Base-by-base conservation (phyloP, 176 grass and related monocot genomes). In the Carex kokanica region DNA sequence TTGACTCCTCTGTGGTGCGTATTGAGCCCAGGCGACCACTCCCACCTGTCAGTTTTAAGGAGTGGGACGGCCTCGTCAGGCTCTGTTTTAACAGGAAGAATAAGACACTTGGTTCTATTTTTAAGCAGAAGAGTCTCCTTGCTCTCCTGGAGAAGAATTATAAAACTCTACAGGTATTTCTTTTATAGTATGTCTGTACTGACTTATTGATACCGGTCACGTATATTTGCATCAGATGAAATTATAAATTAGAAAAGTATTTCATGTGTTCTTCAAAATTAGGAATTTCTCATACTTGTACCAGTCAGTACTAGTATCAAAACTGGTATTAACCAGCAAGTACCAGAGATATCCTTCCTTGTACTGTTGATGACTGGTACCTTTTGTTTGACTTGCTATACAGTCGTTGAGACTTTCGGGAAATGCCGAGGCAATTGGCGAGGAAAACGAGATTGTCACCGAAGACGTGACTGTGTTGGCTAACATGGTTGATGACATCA, bases 111-210 rank as follows among this genome's bases (percentile, higher is more conserved):
- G 93, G 91, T 10, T 68, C 92, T 15, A 78, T 93, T 32, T 98
- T 98, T 53, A 98, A 91, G 78, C 89, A 93, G 80, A 98, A 98
- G 83, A 62, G 84, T 32, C 82, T 91, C 3, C 85, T 98, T 74
- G 82, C 90, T 63, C 70, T 98, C 60, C 82, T 98, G 20, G 95
- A 98, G 89, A 98, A 95, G 89, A 98, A 98, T 79, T 95, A 91
- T 83, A 94, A 93, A 88, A 98, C 91, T 10, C 21, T 82, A 18
- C 80, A 82, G 80, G 61, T 82, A 47, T 53, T 43, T 67, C 1
- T 82, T 47, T 21, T 64, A 81, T 80, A 80, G 11, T 38, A 25
- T 18, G 43, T 56, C 24, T 78, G n/a, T 61, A 25, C 12, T 31
- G 73, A 38, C 0, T 31, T 29, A 55, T 18, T 56, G 73, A 49